These are phyloP conservation scores for Parastagonospora avenae DNA, from an alignment of 2,329 filamentous ascomycete genomes.

Conservation along the genomic window DNA sequence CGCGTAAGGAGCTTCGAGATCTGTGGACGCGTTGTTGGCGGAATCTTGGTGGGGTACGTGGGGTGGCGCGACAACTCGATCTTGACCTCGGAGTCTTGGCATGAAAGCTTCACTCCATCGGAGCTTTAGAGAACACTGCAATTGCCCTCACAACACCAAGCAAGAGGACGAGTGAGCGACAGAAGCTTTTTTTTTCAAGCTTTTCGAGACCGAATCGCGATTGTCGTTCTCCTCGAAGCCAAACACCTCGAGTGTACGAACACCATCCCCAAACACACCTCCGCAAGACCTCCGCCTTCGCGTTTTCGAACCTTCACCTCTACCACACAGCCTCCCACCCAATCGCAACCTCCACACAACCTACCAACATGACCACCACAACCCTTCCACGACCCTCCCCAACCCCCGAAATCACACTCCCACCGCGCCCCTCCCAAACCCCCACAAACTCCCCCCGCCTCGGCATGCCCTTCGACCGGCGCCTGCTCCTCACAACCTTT, in stretches of 20 bases:
- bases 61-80: slow-evolving; percentile 4
- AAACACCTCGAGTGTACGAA: no score
- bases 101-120: slow-evolving; percentile 10
- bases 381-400: neutral
- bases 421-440: slow-evolving; percentile 6
- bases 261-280: neutral
- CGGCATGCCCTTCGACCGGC: slow-evolving; percentile 67
- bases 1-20: no score
- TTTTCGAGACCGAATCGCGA: no score
- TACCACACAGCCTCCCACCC: neutral
- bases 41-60: slow-evolving; percentile 9
- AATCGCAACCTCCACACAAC: neutral
- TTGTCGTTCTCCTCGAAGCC: no score
- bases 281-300: slow-evolving; percentile 21
- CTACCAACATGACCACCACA: neutral
- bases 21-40: slow-evolving; percentile 2
- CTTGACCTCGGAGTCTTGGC: slow-evolving; percentile 26
- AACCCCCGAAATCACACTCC: slow-evolving; percentile 5
- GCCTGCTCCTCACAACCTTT: slow-evolving; percentile 68
- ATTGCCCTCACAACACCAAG: no score
- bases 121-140: neutral
- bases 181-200: no score
- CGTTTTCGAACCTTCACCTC: slow-evolving; percentile 7
- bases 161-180: no score
- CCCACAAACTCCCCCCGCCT: slow-evolving; percentile 47